Evolutionary conservation across 257 asterid species (phyloP), one percentile per base, ranked within the genome.

Genomic region (Solanum etuberosum): DNA sequence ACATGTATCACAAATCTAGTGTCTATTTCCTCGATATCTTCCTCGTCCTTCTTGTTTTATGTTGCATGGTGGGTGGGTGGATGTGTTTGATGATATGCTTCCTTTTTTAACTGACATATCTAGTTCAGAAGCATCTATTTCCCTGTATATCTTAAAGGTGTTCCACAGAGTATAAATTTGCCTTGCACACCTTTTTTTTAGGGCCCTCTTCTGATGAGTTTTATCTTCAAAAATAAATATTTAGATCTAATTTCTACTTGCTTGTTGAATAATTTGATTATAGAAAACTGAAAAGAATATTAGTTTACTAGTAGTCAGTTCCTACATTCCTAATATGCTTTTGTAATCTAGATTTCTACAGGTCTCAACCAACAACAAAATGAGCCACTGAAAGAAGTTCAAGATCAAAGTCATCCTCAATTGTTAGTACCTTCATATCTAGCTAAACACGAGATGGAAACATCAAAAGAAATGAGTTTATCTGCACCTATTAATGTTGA

Each of bases 361-460:
- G 94, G 95, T 73, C 86, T 93, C 88, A 91, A 89, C 90, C 89
- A 72, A 78, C 92, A 87, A 85, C 94, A 88, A 86, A 91, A 84
- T 61, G 91, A 89, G 38, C 90, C 90, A 88, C 48, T 48, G 37
- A 84, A 86, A 92, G 92, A 90, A 86, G 85, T 89, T 88, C 94
- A 94, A 89, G 94, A 93, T 88, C 94, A 91, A 80, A 85, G 88
- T 83, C 89, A 88, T 87, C 85, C 94, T 85, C 97, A 91, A 54
- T 40, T 93, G 71, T 68, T 91, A 80, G 88, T 87, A 83, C 89
- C 94, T 57, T 86, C 94, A 80, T 87, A 93, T 89, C 67, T 88
- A 77, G 88, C 91, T 54, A 89, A 94, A 85, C 89, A 83, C 65
- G 91, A 86, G 87, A 46, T 32, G 38, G 70, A 68, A 15, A 61